Conservation (phyloP, 306 rosid genomes). For the Crataegus laevigata region DNA sequence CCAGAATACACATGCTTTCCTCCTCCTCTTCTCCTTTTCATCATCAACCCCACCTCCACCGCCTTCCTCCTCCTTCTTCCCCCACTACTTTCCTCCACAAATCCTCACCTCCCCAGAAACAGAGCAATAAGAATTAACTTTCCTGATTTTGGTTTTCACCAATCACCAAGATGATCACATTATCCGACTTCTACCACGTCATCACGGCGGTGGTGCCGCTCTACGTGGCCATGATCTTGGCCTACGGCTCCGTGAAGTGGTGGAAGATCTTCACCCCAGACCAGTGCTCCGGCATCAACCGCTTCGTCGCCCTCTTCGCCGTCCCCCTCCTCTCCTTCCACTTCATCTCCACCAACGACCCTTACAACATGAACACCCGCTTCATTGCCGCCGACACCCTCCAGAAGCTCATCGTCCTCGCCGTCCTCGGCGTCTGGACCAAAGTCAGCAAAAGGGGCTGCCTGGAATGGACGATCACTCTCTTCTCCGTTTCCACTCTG, state of each 20-base stretch:
- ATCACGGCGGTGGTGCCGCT: slow-evolving; percentile 95
- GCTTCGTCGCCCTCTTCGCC: slow-evolving; percentile 84
- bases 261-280: slow-evolving; percentile 92
- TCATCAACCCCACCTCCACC: slow-evolving; percentile 30
- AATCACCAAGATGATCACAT: slow-evolving; percentile 44
- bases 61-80: neutral
- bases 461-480: slow-evolving; percentile 78
- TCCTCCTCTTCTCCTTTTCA: slow-evolving; percentile 31
- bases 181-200: slow-evolving; percentile 75
- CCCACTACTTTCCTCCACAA: slow-evolving; percentile 9
- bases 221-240: slow-evolving; percentile 82
- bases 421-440: slow-evolving; percentile 45
- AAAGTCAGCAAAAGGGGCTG: slow-evolving; percentile 54
- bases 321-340: slow-evolving; percentile 88
- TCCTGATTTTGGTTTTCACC: neutral
- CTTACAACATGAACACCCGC: slow-evolving; percentile 68
- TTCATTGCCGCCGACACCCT: slow-evolving; percentile 85
- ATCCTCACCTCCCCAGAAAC: neutral
- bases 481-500: slow-evolving; percentile 72
- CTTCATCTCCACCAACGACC: slow-evolving; percentile 75
- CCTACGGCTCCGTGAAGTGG: slow-evolving; percentile 93
- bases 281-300: slow-evolving; percentile 88
- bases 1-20: slow-evolving; percentile 55
- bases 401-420: slow-evolving; percentile 63
- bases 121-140: neutral